These are phyloP conservation scores for Sutorius australiensis DNA, from an alignment of 768 basidiomycete species.

Conservation along the genomic window DNA sequence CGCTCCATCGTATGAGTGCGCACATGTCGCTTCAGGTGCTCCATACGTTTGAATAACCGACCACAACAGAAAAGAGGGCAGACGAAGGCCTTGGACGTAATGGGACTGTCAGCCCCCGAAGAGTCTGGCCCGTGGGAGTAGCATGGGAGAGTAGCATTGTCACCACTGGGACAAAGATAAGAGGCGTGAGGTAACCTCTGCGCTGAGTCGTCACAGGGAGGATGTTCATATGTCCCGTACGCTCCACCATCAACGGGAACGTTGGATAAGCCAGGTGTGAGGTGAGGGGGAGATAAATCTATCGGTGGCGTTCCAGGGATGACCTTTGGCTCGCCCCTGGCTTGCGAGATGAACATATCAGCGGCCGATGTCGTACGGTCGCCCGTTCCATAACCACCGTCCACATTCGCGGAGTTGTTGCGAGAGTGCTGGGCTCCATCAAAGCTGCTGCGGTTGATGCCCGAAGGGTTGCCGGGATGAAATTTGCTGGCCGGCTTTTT, in stretches of 20 bases:
- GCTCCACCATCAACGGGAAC: slow-evolving; percentile 20
- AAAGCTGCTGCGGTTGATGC: slow-evolving; percentile 23
- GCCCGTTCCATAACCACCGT: slow-evolving; percentile 28
- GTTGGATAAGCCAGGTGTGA: slow-evolving; percentile 21
- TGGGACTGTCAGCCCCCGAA: slow-evolving; percentile 22
- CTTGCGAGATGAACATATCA: slow-evolving; percentile 64
- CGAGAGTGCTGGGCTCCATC: slow-evolving; percentile 20
- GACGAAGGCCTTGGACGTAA: slow-evolving; percentile 62
- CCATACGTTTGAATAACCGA: slow-evolving; percentile 85
- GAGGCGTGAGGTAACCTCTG: slow-evolving; percentile 16
- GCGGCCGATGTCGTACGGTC: slow-evolving; percentile 48
- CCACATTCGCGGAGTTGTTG: slow-evolving; percentile 7
- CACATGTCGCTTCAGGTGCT: slow-evolving; percentile 84
- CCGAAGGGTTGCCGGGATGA: slow-evolving; percentile 26
- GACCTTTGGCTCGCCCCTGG: slow-evolving; percentile 47
- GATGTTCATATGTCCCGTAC: slow-evolving; percentile 17
- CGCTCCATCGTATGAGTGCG: slow-evolving; percentile 88
- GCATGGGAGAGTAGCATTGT: slow-evolving; percentile 12
- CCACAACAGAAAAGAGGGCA: slow-evolving; percentile 86
- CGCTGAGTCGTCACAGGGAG: slow-evolving; percentile 14
- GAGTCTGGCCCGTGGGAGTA: slow-evolving; percentile 21
- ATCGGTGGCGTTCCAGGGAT: slow-evolving; percentile 18
- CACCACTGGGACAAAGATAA: slow-evolving; percentile 15
- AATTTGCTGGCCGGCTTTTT: slow-evolving; percentile 58
- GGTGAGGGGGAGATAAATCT: slow-evolving; percentile 16